phyloP scores from a whole-genome alignment of 192 early-diverging fungal genomes.

The Coemansia brasiliensis region DNA sequence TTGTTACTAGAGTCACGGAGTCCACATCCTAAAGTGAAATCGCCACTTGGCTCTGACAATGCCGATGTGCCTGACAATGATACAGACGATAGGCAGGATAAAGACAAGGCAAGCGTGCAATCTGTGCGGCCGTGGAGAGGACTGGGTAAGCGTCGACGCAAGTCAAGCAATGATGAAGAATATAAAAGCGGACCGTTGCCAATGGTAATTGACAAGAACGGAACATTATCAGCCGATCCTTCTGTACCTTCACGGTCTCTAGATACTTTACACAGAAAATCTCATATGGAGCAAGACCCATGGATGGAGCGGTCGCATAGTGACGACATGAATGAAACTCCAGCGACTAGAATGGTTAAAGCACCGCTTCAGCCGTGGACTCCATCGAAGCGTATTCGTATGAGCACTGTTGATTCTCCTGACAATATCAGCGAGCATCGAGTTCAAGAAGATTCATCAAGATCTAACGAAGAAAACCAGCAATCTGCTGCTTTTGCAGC shows the following conservation, averaged over 20 bases:
- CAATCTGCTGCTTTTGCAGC: too few relatives aligned
- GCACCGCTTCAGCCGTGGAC: constrained; percentile 15
- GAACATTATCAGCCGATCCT: constrained; percentile 4
- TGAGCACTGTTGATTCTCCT: constrained; percentile 23
- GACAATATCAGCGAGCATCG: not conserved
- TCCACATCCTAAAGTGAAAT: not conserved
- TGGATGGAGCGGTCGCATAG: constrained; percentile 2
- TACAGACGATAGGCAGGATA: not conserved
- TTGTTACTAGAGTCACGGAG: constrained; percentile 7
- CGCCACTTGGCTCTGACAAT: not conserved
- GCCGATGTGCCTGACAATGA: not conserved
- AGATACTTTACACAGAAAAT: not conserved
- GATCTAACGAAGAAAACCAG: too few relatives aligned
- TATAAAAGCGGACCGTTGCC: constrained; percentile 29
- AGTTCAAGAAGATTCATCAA: not conserved
- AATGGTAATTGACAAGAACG: constrained; percentile 17
- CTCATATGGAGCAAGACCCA: not conserved
- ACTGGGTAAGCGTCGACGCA: constrained; percentile 49
- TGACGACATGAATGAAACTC: not conserved
- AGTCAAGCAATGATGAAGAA: constrained; percentile 8
- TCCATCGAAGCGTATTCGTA: constrained; percentile 40
- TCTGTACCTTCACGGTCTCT: not conserved
- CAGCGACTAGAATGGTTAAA: not conserved
- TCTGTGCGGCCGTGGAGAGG: constrained; percentile 6
- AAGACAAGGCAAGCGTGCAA: not conserved